These are phyloP conservation scores for Termitomyces sp. DNA, from an alignment of 768 basidiomycete species.

Conservation along the genomic window DNA sequence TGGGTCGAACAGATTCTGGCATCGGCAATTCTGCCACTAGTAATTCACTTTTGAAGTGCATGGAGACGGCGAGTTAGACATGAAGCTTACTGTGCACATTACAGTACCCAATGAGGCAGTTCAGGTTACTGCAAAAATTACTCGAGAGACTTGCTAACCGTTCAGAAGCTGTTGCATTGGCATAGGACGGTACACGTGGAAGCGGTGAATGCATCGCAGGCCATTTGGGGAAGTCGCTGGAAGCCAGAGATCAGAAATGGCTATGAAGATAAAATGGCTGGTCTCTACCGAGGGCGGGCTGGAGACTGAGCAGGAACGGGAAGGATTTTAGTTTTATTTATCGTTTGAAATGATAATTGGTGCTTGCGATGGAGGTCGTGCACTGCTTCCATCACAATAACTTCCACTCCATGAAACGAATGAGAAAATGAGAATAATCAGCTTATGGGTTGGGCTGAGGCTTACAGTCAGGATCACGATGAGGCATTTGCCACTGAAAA, in stretches of 20 bases:
- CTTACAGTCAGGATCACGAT: slow-evolving; percentile 32
- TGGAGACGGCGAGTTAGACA: not conserved
- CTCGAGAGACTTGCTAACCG: slow-evolving; percentile 28
- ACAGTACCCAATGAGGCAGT: slow-evolving; percentile 48
- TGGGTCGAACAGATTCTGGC: slow-evolving; percentile 20
- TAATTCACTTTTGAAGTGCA: not conserved
- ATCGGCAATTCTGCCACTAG: slow-evolving; percentile 25
- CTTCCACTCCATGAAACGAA: slow-evolving; percentile 31
- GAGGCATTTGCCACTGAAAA: slow-evolving; percentile 44
- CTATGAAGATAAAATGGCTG: not conserved
- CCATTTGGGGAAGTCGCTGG: slow-evolving; percentile 30
- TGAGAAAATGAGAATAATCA: not conserved
- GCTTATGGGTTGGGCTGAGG: not conserved
- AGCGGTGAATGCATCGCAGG: slow-evolving; percentile 12
- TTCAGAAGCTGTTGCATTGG: slow-evolving; percentile 11
- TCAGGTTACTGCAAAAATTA: slow-evolving; percentile 48
- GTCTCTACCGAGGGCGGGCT: slow-evolving; percentile 13
- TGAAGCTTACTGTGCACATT: slow-evolving; percentile 37
- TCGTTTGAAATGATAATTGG: slow-evolving; percentile 32
- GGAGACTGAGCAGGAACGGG: slow-evolving; percentile 30
- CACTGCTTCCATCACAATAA: slow-evolving; percentile 43
- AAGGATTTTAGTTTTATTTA: slow-evolving; percentile 45
- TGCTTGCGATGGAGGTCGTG: slow-evolving; percentile 34
- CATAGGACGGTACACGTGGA: not conserved
- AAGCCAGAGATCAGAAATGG: not conserved